Base-by-base conservation (phyloP, 2,329 filamentous ascomycete species). In the Sarocladium brachiariae region DNA sequence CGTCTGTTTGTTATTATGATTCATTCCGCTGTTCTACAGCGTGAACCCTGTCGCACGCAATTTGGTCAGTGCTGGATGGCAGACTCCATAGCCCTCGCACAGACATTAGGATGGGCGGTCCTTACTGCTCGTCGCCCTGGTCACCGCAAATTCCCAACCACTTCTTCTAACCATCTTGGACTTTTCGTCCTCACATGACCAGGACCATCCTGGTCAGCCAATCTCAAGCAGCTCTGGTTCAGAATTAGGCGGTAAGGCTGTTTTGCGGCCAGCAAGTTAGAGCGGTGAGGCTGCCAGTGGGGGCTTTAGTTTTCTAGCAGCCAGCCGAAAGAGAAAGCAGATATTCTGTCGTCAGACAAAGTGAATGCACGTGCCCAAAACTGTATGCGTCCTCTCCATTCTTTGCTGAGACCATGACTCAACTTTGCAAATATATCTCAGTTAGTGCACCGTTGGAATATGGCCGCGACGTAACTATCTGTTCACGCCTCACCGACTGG, bases 101-200 rank as follows among this genome's bases (percentile, higher is more conserved):
- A 33, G 43, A 47, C 43, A 16, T 9, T 30, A 24, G 33, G 33
- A 10, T 35, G 33, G 33, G 33, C 33, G 18, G n/a, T n/a, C n/a
- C n/a, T 30, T 13, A 13, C 27, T 30, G 27, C 4, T 33, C 43
- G 27, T 33, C 43, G 19, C 43, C 43, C 43, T 33, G 43, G 43
- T 47, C 43, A 47, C 43, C 43, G 43, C 43, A 47, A 18, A 8
- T 47, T n/a, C n/a, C 25, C 27, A 33, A 23, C 16, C 43, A 31
- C 27, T 47, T 10, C 4, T 33, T 33, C 25, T 33, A 13, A 10
- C 6, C 23, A 4, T 45, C 27, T 31, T 33, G 10, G 16, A 21
- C 43, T 33, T 33, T 47, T 30, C 25, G 43, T 30, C 43, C 43
- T 47, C 43, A 47, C 43, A 33, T 33, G 43, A 47, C 25, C 43